Evolutionary conservation across 2,329 filamentous ascomycete genomes (phyloP), one percentile per base, ranked within the genome.

Genomic region (Knoxdaviesia capensis): DNA sequence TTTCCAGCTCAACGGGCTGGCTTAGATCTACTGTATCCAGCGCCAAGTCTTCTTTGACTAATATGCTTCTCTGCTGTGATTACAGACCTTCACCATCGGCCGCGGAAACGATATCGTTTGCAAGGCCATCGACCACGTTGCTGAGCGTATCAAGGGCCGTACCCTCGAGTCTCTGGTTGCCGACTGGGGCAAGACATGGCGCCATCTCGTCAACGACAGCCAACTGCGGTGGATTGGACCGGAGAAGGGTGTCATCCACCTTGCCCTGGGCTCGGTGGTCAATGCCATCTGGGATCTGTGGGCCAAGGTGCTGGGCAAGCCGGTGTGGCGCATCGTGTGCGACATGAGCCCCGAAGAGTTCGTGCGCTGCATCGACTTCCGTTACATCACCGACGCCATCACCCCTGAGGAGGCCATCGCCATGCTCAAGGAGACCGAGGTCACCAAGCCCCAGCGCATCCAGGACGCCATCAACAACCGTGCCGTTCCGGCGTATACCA

Each of bases 231-330:
- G 87, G 86, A 90, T 94, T 54, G 86, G 86, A 0, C 86, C 86
- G 0, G 86, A 94, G 54, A 94, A 94, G 62, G 86, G 86, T 45
- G 86, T 94, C 38, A 92, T 92, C 51, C 86, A 94, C 60, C 80
- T 94, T 6, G 86, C 86, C 1, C 75, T 94, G 7, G 85, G 83
- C 31, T 82, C 85, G 37, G 80, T 93, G 10, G 82, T 92, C 51
- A 94, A 94, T 57, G 86, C 85, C 10, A 68, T 93, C 52, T 94
- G 86, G 86, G 86, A 94, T 58, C 72, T 94, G n/a, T 93, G 86
- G 86, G 85, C 83, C 43, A 93, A 92, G 64, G 71, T 71, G 2
- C 71, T 90, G 34, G 69, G 72, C 48, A 93, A 94, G 65, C 87
- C 86, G 4, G 83, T 94, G 9, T 94, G 86, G 87, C 72, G 77